Conservation (phyloP, 306 rosid genomes). For the Cucumis sativus region DNA sequence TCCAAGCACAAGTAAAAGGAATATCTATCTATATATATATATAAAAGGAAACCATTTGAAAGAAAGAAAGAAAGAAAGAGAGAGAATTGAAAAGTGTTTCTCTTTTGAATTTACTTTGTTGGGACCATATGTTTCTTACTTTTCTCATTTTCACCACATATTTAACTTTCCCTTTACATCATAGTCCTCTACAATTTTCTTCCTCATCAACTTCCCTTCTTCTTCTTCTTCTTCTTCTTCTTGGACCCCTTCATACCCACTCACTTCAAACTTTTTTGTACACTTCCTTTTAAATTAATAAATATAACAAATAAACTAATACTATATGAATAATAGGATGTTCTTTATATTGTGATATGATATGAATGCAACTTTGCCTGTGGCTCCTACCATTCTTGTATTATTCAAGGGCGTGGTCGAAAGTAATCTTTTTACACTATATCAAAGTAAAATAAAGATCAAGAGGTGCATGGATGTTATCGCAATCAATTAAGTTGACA, state of each 20-base stretch:
- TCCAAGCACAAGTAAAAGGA: neutral
- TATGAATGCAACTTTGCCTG: neutral
- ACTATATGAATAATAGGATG: neutral
- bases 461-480: too few relatives aligned
- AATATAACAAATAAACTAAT: neutral
- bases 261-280: neutral
- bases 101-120: slow-evolving; percentile 5
- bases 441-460: too few relatives aligned
- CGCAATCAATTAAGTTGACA: too few relatives aligned
- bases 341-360: neutral
- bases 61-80: neutral
- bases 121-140: neutral
- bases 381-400: neutral
- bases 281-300: neutral
- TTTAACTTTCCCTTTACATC: neutral
- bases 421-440: too few relatives aligned
- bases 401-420: too few relatives aligned
- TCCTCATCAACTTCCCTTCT: neutral
- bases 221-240: neutral
- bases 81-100: neutral
- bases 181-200: neutral
- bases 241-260: neutral
- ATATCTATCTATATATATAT: too few relatives aligned
- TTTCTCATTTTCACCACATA: neutral
- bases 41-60: neutral